phyloP scores from a whole-genome alignment of 1,139 yeast species.

The Scheffersomyces segobiensis region DNA sequence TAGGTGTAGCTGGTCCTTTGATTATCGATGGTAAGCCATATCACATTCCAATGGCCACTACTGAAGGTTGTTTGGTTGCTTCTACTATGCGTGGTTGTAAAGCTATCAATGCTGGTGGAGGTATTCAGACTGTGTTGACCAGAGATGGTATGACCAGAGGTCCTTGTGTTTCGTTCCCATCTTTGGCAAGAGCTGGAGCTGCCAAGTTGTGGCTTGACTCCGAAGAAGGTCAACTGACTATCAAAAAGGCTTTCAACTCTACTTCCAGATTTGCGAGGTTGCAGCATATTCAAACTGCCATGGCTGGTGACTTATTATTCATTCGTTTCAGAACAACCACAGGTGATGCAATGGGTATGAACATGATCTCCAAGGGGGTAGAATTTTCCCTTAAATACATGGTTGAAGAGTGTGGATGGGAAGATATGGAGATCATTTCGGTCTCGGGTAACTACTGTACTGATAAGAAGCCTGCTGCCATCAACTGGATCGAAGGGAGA shows the following conservation, averaged over 20 bases:
- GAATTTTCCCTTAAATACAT: constrained; percentile 81
- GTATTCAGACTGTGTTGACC: constrained; percentile 87
- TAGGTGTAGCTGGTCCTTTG: constrained; percentile 97
- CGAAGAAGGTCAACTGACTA: constrained; percentile 80
- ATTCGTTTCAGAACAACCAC: constrained; percentile 95
- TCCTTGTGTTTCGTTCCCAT: constrained; percentile 90
- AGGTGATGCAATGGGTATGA: constrained; percentile 99
- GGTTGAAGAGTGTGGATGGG: constrained; percentile 89
- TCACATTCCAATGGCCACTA: constrained; percentile 98
- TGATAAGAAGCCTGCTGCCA: constrained; percentile 96
- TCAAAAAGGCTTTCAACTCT: constrained; percentile 91
- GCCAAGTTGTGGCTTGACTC: constrained; percentile 96
- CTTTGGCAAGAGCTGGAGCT: constrained; percentile 84
- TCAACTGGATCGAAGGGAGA: constrained; percentile 99
- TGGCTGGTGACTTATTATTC: constrained; percentile 90
- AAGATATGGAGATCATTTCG: constrained; percentile 89
- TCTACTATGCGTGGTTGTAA: constrained; percentile 99
- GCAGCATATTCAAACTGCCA: constrained; percentile 85
- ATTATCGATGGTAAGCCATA: constrained; percentile 82
- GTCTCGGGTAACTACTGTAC: constrained; percentile 97
- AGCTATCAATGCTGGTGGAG: constrained; percentile 97
- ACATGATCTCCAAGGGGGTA: constrained; percentile 98
- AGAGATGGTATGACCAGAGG: constrained; percentile 99
- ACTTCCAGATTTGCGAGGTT: constrained; percentile 97
- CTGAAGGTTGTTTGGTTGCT: constrained; percentile 98